Percentiles rank a stretch among this genome's conserved stretches.
Evolutionary conservation across 2,329 filamentous ascomycete species (phyloP).

Genomic region (Colletotrichum sp.): DNA sequence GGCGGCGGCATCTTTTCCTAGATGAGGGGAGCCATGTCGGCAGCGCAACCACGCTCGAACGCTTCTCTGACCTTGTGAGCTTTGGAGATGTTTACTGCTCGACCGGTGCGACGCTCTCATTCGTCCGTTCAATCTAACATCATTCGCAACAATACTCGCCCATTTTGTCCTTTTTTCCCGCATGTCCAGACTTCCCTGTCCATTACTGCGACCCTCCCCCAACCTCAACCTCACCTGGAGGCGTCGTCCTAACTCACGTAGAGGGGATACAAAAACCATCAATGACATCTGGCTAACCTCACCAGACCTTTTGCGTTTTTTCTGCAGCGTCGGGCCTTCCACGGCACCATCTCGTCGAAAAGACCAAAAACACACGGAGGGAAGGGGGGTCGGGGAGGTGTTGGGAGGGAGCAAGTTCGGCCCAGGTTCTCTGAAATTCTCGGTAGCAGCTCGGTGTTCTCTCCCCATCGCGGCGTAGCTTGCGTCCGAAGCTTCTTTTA

Average conservation of each 20-base stretch:
- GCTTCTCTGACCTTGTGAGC: not conserved
- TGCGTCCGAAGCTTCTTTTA: not conserved
- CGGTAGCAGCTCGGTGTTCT: not conserved
- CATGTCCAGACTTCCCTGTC: not conserved
- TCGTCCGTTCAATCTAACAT: not conserved
- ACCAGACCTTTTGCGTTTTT: not conserved
- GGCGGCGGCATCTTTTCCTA: not conserved
- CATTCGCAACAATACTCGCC: constrained; percentile 14
- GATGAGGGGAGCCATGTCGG: constrained; percentile 4
- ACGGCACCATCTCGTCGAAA: constrained; percentile 15
- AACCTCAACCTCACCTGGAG: not conserved
- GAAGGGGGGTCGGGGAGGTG: not conserved
- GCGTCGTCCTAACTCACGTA: constrained; percentile 5
- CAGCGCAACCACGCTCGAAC: not conserved
- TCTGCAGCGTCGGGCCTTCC: constrained; percentile 9
- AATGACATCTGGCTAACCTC: not conserved
- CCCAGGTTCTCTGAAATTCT: not conserved
- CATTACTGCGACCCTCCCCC: not conserved
- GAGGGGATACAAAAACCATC: not conserved
- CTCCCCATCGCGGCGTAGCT: not conserved
- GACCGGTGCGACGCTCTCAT: not conserved
- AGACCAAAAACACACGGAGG: not conserved
- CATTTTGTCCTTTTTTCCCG: not conserved
- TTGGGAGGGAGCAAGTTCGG: not conserved
- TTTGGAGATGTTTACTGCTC: not conserved